phyloP scores from a whole-genome alignment of 345 rosid genomes.

The Populus alba region DNA sequence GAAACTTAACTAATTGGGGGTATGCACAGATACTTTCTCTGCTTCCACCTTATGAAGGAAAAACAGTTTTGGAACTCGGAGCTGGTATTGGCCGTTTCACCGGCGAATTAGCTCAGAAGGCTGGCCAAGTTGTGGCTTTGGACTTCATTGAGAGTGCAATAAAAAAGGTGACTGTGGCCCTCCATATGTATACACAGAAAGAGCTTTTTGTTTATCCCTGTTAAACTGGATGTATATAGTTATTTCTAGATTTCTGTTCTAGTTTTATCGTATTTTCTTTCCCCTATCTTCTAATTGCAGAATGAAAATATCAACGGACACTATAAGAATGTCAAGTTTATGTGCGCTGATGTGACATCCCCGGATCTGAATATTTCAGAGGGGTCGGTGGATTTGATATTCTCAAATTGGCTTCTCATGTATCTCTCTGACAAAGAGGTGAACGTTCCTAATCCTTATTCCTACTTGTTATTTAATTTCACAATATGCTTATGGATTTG shows the following conservation, averaged over 20 bases:
- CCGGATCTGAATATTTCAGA: constrained; percentile 56
- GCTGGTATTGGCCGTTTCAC: constrained; percentile 98
- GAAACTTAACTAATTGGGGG: constrained; percentile 7
- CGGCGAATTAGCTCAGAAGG: constrained; percentile 75
- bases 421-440: constrained; percentile 95
- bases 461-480: no score
- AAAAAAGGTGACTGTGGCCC: constrained; percentile 94
- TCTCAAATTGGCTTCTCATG: constrained; percentile 97
- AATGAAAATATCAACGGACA: constrained; percentile 74
- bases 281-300: constrained; percentile 33
- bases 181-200: no score
- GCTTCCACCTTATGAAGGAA: constrained; percentile 75
- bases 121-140: constrained; percentile 67
- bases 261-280: not conserved
- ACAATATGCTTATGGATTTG: not conserved
- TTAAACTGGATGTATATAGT: not conserved
- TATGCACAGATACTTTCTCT: constrained; percentile 64
- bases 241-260: not conserved
- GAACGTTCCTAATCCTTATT: not conserved
- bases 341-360: constrained; percentile 89
- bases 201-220: not conserved
- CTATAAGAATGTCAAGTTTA: constrained; percentile 71
- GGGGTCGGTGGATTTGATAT: constrained; percentile 71
- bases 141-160: constrained; percentile 84
- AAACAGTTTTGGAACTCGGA: constrained; percentile 78